Base-by-base conservation (phyloP, 2,329 filamentous ascomycete genomes). In the Chaetomiaceae sp. region DNA sequence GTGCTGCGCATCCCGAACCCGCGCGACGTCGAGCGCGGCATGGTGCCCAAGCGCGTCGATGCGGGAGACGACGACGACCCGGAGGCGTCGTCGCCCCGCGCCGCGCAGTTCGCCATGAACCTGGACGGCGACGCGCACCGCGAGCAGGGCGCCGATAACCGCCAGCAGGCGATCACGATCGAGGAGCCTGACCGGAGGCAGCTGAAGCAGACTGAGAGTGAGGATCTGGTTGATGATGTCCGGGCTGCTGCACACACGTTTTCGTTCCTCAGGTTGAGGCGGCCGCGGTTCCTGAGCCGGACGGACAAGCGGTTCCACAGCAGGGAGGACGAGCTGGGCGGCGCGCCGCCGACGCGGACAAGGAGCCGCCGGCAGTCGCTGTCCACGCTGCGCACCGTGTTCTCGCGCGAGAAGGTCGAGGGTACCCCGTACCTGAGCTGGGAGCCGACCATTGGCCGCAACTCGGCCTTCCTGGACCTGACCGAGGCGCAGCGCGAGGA, bases 401-500 rank as follows among this genome's bases (percentile, higher is more conserved):
- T 76, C 45, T 75, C 75, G 12, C 71, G 78, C 19, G 75, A 77
- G 34, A 73, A 74, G 50, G 68, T 68, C 2, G 74, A 81, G 26
- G 61, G 62, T 1, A 86, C 88, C 70, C 93, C 93, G 0, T 98
- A 98, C 64, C 76, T 98, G 42, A 96, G 88, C 64, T 97, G 88
- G 78, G 84, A 90, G 49, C 88, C 93, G 2, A 98, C 93, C 0
- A 78, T 96, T 44, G 91, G 86, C 19, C 82, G 93, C 52, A 98
- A 98, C 64, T 97, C 91, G 10, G 84, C 87, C 30, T 98, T 97
- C 60, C 76, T 93, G 11, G 88, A 90, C 56, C 67, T 98, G 54
- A 87, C 85, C 0, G 85, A 95, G 56, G 88, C 93, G 53, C 89
- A 98, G 66, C 80, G 93, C 55, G 90, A 98, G 62, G 93, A 98